phyloP scores from a whole-genome alignment of 352 stramenopile genomes.

The Pythium aristosporum region DNA sequence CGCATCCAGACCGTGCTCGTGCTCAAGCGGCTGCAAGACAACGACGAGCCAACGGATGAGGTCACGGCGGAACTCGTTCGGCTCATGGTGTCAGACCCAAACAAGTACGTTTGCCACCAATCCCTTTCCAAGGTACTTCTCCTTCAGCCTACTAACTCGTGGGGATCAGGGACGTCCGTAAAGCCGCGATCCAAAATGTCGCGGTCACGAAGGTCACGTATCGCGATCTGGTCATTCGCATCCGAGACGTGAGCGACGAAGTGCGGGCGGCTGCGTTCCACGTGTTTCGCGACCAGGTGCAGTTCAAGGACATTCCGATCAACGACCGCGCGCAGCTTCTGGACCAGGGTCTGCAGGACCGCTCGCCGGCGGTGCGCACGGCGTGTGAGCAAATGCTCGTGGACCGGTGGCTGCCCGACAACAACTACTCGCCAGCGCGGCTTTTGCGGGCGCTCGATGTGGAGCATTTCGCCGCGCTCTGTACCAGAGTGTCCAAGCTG shows the following conservation, averaged over 20 bases:
- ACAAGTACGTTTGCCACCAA: conserved; percentile 44
- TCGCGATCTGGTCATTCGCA: conserved; percentile 63
- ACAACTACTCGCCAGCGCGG: conserved; percentile 46
- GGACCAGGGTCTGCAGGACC: conserved; percentile 75
- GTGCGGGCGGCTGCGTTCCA: conserved; percentile 61
- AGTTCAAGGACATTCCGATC: conserved; percentile 57
- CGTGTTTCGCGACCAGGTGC: conserved; percentile 43
- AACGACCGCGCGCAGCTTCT: conserved; percentile 69
- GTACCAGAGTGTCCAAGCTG: conserved; percentile 47
- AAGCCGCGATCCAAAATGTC: conserved; percentile 59
- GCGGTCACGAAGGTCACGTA: conserved; percentile 41
- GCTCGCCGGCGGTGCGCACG: conserved; percentile 39
- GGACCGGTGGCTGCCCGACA: conserved; percentile 60
- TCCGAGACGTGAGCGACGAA: conserved; percentile 69
- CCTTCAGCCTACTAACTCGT: background rate
- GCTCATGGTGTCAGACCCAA: conserved; percentile 67
- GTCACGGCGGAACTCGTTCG: conserved; percentile 50
- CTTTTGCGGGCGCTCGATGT: conserved; percentile 65
- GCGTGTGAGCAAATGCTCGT: conserved; percentile 78
- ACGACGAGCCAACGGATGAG: conserved; percentile 36
- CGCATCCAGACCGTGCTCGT: conserved; percentile 61
- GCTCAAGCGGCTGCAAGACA: conserved; percentile 58
- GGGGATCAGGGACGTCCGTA: conserved; percentile 60
- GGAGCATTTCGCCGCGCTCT: conserved; percentile 54
- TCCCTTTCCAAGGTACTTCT: background rate